Evolutionary conservation across 1,139 yeast species (phyloP), one percentile per base, ranked within the genome.

Genomic region (Candida sp.): DNA sequence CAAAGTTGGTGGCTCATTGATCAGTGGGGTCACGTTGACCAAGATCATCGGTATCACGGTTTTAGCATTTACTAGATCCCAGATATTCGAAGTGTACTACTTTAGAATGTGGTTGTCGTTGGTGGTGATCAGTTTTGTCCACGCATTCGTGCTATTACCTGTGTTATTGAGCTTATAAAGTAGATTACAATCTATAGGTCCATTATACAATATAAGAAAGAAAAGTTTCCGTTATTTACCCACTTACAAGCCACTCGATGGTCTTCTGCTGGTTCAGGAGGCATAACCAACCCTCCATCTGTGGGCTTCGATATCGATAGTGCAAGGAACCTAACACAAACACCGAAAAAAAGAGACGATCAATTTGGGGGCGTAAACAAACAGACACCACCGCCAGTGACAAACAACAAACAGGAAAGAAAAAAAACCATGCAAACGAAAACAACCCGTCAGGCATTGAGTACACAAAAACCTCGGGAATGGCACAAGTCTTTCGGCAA

Each of bases 71-170:
- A 90, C 98, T 0, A 74, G 82, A 54, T 89, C 96, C 32, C 85
- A 88, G 68, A 93, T 94, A 34, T 94, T 93, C 66, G 96, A 92
- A 57, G 83, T 94, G 1, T 94, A 90, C 67, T 94, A 94, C 65
- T 94, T 94, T 77, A 72, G 97, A 54, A 92, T 94, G 98, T 94
- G 98, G 98, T 73, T 90, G n/a, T 76, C 91, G 1, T 75, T 94
- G 56, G 88, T 94, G 7, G 58, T 87, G 2, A 75, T 90, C 49
- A 96, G 97, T 1, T 85, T 93, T 0, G 58, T 87, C 0, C 98
- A 93, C 64, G 83, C 96, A 2, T 77, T 94, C 49, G 78, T 89
- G 40, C 82, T 93, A 52, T 73, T 93, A 47, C 99, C 99, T 0
- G 83, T 90, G 3, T 65, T 88, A 28, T 73, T 93, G 44, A 80